Conservation (phyloP, 31 red algal species). For the Asparagopsis taxiformis region DNA sequence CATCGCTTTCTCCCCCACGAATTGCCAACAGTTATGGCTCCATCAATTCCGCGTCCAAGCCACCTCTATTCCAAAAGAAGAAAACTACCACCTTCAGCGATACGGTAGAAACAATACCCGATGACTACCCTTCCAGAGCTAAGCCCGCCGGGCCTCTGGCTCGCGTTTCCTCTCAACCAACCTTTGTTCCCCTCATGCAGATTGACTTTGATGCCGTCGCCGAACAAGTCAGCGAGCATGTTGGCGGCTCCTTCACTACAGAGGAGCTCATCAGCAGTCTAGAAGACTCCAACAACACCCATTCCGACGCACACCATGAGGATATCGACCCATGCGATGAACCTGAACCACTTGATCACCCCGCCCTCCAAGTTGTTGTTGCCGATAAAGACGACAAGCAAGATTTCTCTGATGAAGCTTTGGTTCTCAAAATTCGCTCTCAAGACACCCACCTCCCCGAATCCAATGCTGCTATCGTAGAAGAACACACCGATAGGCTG, state of each 20-base stretch:
- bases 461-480: background rate
- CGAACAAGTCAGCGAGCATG: conserved; percentile 9
- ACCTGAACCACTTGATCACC: background rate
- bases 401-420: background rate
- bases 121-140: background rate
- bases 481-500: background rate
- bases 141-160: conserved; percentile 1
- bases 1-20: background rate
- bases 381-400: background rate
- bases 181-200: conserved; percentile 12
- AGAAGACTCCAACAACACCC: background rate
- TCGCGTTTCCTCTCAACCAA: conserved; percentile 6
- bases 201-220: conserved; percentile 36
- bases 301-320: background rate
- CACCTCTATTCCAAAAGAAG: background rate
- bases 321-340: background rate
- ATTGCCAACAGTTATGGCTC: background rate
- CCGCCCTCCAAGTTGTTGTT: background rate
- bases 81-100: background rate
- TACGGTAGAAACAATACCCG: background rate
- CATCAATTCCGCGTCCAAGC: background rate
- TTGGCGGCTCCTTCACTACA: conserved; percentile 20
- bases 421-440: background rate
- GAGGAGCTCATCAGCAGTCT: conserved; percentile 12
- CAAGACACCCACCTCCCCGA: background rate